Evolutionary conservation across 1,284 basidiomycete species (phyloP), one percentile per base, ranked within the genome.

Genomic region (Sparassis latifolia): DNA sequence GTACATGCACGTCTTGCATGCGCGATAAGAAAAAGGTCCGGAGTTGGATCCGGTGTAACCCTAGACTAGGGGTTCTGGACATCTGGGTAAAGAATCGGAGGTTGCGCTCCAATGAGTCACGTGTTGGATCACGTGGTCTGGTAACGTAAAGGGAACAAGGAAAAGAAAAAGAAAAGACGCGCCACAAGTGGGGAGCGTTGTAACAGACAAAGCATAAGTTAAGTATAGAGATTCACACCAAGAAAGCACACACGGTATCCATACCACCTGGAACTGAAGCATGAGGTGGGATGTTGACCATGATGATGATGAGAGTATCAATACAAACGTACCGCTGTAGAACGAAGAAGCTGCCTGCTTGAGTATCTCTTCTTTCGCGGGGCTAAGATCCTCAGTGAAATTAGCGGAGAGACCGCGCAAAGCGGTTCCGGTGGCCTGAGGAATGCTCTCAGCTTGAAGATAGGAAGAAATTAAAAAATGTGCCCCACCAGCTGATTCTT

Each of bases 171-270:
- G n/a, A n/a, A n/a, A n/a, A n/a, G n/a, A n/a, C n/a, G n/a, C n/a
- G n/a, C n/a, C n/a, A n/a, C n/a, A n/a, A n/a, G n/a, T n/a, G n/a
- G 60, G 32, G 42, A 65, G 64, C 20, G 66, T 67, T 51, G 45
- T 6, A n/a, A 27, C n/a, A 27, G 35, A 40, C n/a, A 41, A 46
- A 10, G 2, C 10, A 42, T 51, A 27, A 41, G 45, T 52, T 10
- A 42, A 39, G 32, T 7, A 27, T 30, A 35, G 33, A 0, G 5
- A 20, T 20, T 1, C 20, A 20, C 20, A 20, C 20, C 20, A 20
- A 20, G 20, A 20, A 20, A 20, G 29, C 40, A 42, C 40, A 6
- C 42, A 50, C 52, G 29, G 33, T 33, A 37, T 44, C 39, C 10
- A 41, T 32, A 4, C 30, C 30, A 10, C 46, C 50, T 10, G 45